Percentiles rank a stretch among this genome's conserved stretches.
Evolutionary conservation across 2,329 filamentous ascomycete species (phyloP).

Genomic region (Cercospora sp.): DNA sequence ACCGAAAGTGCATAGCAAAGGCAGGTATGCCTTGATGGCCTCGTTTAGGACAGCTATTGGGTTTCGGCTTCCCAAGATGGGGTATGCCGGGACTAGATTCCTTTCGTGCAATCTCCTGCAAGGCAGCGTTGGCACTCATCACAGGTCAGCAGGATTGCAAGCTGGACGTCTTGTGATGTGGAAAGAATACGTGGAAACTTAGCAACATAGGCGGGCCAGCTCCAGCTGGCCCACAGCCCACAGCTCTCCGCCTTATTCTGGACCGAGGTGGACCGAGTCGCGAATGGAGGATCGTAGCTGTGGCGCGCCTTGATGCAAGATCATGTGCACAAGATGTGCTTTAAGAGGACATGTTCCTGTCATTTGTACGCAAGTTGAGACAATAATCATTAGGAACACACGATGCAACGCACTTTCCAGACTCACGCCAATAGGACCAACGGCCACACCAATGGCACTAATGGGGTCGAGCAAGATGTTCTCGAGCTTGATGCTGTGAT

Average conservation of each 20-base stretch:
- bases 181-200: not conserved
- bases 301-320: not conserved
- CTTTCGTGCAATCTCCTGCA: not conserved
- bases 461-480: not conserved
- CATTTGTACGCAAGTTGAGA: not conserved
- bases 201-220: not conserved
- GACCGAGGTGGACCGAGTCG: constrained; percentile 2
- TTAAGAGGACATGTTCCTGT: not conserved
- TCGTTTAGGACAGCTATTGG: not conserved
- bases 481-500: constrained; percentile 27
- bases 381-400: not conserved
- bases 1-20: not conserved
- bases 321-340: not conserved
- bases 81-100: not conserved
- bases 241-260: not conserved
- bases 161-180: not conserved
- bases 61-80: not conserved
- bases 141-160: not conserved
- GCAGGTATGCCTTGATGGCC: not conserved
- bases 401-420: constrained; percentile 8
- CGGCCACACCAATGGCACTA: constrained; percentile 2
- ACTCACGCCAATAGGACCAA: not conserved
- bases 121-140: not conserved
- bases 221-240: not conserved
- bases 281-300: not conserved